Evolutionary conservation across 352 stramenopile species (phyloP).

Genomic region (Globisporangium canariense): DNA sequence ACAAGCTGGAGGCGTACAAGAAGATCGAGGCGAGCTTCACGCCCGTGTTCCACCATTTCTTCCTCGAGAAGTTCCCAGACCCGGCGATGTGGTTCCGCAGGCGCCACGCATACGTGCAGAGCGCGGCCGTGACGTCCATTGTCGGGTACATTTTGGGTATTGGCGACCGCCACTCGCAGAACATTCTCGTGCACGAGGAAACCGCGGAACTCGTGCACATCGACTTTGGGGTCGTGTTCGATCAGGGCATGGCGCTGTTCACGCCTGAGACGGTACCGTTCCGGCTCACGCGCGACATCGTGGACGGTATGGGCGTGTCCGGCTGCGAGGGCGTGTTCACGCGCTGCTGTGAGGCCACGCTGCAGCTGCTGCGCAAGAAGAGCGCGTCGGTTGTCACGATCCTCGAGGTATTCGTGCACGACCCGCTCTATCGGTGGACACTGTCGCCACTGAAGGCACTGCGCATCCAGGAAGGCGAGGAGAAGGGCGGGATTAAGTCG

Average conservation of each 20-base stretch:
- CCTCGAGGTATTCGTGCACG: conserved; percentile 98
- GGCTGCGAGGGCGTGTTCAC: conserved; percentile 96
- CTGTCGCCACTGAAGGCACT: conserved; percentile 89
- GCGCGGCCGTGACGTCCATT: conserved; percentile 96
- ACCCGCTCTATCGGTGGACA: conserved; percentile 99
- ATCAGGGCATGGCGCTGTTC: conserved; percentile 93
- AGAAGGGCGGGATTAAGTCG: conserved; percentile 18
- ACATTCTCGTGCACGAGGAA: conserved; percentile 97
- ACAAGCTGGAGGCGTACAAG: conserved; percentile 84
- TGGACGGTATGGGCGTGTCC: conserved; percentile 98
- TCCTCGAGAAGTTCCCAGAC: conserved; percentile 96
- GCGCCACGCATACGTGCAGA: conserved; percentile 94
- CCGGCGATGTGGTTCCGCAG: conserved; percentile 92
- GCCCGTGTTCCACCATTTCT: conserved; percentile 97
- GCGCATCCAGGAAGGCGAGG: conserved; percentile 65
- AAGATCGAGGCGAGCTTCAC: conserved; percentile 94
- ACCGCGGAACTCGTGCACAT: conserved; percentile 99
- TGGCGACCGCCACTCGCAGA: conserved; percentile 97
- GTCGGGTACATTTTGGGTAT: conserved; percentile 96
- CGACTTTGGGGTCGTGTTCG: conserved; percentile 99
- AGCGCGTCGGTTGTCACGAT: conserved; percentile 95
- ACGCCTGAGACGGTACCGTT: conserved; percentile 99
- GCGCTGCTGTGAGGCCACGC: conserved; percentile 91
- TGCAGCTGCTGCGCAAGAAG: conserved; percentile 92
- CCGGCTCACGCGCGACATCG: conserved; percentile 96